These are phyloP conservation scores for Solanum hybrid DNA, from an alignment of 305 asterid species.

Conservation along the genomic window DNA sequence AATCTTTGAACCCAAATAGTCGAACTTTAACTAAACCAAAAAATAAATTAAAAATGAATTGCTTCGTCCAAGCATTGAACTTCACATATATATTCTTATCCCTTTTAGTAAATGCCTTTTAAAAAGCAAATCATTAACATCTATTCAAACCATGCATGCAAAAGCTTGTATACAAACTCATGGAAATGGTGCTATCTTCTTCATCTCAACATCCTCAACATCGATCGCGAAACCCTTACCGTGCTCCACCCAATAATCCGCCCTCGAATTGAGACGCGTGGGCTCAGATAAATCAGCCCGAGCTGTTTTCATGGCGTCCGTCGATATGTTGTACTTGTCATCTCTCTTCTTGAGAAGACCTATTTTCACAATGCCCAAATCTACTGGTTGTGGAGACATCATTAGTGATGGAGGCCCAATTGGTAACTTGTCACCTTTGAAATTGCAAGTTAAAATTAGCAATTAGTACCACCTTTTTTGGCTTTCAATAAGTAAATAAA, in stretches of 20 bases:
- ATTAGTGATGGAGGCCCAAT: conserved; percentile 65
- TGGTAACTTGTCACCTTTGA: conserved; percentile 49
- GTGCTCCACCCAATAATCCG: conserved; percentile 61
- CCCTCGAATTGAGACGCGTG: conserved; percentile 23
- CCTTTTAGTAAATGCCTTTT: neutral
- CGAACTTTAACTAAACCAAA: too few species aligned
- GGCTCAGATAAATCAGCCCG: conserved; percentile 35
- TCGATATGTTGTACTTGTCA: conserved; percentile 31
- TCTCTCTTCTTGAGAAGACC: conserved; percentile 42
- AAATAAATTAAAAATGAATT: too few species aligned
- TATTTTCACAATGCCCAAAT: conserved; percentile 36
- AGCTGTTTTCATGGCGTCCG: conserved; percentile 15
- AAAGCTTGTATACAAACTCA: conserved; percentile 10
- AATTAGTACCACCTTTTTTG: too few species aligned
- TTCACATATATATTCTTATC: neutral
- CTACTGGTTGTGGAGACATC: conserved; percentile 69
- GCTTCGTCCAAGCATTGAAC: too few species aligned
- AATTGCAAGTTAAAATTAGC: neutral
- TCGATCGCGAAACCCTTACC: conserved; percentile 58
- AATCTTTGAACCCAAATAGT: too few species aligned
- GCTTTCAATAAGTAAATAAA: neutral
- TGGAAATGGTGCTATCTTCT: conserved; percentile 29
- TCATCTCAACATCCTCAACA: conserved; percentile 32
- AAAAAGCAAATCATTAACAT: neutral
- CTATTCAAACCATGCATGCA: neutral